A percentile compares a stretch with the other conserved stretches of the same genome.
These are phyloP conservation scores for Plenodomus lindquistii DNA, from an alignment of 2,329 filamentous ascomycete species.

Conservation along the genomic window DNA sequence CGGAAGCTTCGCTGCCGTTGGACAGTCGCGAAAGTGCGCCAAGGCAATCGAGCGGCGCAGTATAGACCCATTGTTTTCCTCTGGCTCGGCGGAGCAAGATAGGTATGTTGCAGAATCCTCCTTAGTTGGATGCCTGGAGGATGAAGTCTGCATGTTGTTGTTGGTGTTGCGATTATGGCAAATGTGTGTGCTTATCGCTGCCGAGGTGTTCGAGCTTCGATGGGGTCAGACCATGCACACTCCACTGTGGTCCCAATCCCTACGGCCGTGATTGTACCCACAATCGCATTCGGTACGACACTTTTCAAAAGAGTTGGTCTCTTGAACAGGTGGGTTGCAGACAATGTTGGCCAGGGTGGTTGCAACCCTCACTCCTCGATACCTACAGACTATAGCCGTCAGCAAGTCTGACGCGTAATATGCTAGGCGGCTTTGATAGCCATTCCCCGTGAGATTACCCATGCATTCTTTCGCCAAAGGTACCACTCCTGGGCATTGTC, in stretches of 20 bases:
- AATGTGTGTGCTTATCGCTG: slow-evolving; percentile 1
- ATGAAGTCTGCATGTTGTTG: not conserved
- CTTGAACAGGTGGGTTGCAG: not conserved
- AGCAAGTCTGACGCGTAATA: too few species aligned
- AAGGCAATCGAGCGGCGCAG: slow-evolving; percentile 1
- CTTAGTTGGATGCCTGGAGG: not conserved
- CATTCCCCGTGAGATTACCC: too few species aligned
- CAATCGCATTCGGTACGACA: not conserved
- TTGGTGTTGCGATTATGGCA: not conserved
- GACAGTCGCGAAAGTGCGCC: not conserved
- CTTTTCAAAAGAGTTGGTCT: not conserved
- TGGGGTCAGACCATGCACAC: not conserved
- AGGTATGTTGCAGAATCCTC: not conserved
- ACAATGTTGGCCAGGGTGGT: not conserved
- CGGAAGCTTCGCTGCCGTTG: not conserved
- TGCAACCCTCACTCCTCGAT: too few species aligned
- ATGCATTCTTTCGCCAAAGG: not conserved
- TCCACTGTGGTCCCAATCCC: not conserved
- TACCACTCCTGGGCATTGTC: not conserved
- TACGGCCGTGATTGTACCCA: not conserved
- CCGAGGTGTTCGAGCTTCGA: not conserved
- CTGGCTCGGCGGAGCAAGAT: slow-evolving; percentile 4
- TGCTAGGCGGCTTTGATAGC: too few species aligned
- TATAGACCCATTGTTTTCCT: slow-evolving; percentile 9
- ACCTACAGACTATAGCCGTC: too few species aligned